Evolutionary conservation across 179 eudicot species (phyloP).

Genomic region (Silene vulgaris): DNA sequence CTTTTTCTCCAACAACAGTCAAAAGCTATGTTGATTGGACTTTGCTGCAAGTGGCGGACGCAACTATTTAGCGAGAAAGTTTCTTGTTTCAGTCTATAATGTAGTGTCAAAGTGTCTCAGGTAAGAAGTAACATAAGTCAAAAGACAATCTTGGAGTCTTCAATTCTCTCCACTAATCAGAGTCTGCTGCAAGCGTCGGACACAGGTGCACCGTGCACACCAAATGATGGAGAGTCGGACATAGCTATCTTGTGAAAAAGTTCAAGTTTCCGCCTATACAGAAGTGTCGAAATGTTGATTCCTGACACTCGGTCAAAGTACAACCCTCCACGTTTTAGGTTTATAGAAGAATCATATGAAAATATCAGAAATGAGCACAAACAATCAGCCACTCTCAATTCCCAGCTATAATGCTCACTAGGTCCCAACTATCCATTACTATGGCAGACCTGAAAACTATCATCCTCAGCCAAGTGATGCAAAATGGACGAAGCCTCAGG

Average conservation of each 20-base stretch:
- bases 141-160: not conserved
- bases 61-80: not conserved
- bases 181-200: not conserved
- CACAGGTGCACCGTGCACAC: not conserved
- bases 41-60: not conserved
- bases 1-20: not conserved
- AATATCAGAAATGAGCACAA: not conserved
- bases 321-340: not conserved
- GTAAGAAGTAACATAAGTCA: not conserved
- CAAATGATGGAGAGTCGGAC: not conserved
- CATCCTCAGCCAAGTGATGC: constrained; percentile 46
- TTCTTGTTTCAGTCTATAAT: not conserved
- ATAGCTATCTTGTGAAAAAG: not conserved
- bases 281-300: not conserved
- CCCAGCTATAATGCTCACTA: not conserved
- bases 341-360: not conserved
- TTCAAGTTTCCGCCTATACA: not conserved
- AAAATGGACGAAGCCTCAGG: constrained; percentile 56
- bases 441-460: constrained; percentile 25
- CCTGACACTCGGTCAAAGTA: not conserved
- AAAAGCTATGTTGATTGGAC: not conserved
- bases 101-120: not conserved
- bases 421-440: not conserved
- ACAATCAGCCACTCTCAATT: not conserved
- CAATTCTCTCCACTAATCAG: not conserved